phyloP scores from a whole-genome alignment of 768 basidiomycete species.

The Phylloporus rhodoxanthus region DNA sequence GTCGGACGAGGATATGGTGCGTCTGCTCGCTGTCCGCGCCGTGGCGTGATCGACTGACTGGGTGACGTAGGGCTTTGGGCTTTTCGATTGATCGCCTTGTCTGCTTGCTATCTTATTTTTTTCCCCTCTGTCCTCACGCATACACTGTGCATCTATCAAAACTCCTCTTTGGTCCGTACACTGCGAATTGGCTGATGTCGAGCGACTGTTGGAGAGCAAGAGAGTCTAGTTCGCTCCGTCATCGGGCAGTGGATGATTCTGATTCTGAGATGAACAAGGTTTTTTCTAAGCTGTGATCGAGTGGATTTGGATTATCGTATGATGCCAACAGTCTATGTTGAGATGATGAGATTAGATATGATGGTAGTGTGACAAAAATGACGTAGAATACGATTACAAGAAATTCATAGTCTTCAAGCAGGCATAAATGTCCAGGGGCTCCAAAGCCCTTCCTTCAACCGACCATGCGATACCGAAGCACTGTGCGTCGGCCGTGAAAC shows the following conservation, averaged over 20 bases:
- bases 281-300: too few relatives aligned
- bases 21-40: not conserved
- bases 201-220: too few relatives aligned
- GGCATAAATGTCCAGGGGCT: too few relatives aligned
- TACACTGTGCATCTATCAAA: conserved; percentile 25
- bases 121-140: conserved; percentile 12
- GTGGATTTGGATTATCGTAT: too few relatives aligned
- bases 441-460: too few relatives aligned
- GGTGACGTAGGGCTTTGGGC: conserved; percentile 76
- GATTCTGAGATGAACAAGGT: too few relatives aligned
- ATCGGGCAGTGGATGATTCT: too few relatives aligned
- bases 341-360: too few relatives aligned
- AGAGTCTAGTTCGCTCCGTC: too few relatives aligned
- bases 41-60: not conserved
- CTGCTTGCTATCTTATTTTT: conserved; percentile 24
- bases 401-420: not conserved
- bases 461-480: conserved; percentile 48
- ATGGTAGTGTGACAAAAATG: too few relatives aligned
- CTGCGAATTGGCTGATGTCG: not conserved
- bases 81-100: conserved; percentile 71
- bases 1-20: conserved; percentile 65
- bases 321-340: too few relatives aligned
- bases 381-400: not conserved
- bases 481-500: conserved; percentile 49
- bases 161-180: conserved; percentile 13